A percentile compares a stretch with the other conserved stretches of the same genome.
Conservation (phyloP, 306 rosid genomes). For the Quercus variabilis region DNA sequence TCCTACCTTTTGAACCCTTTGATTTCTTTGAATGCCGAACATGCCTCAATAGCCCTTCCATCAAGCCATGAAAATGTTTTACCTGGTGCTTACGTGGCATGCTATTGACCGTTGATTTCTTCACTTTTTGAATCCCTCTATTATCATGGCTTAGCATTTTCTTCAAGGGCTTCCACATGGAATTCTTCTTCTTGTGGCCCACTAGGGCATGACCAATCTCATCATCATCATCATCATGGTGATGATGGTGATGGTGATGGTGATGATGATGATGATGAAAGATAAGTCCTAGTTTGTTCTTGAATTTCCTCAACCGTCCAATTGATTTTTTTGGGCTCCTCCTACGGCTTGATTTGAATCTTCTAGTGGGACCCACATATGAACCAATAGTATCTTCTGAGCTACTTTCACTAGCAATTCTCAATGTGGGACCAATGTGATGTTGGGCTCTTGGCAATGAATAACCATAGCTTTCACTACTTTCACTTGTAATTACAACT, state of each 20-base stretch:
- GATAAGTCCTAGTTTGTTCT: conserved; percentile 64
- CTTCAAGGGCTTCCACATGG: conserved; percentile 46
- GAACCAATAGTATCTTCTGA: conserved; percentile 25
- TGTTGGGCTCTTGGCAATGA: not conserved
- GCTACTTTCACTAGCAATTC: conserved; percentile 24
- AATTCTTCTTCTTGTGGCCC: conserved; percentile 5
- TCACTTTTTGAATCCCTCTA: conserved; percentile 21
- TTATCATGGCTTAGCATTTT: conserved; percentile 27
- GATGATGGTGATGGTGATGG: conserved; percentile 47
- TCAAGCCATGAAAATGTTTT: conserved; percentile 56
- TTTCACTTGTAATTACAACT: not conserved
- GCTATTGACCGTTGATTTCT: conserved; percentile 21
- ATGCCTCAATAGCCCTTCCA: conserved; percentile 52
- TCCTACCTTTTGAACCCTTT: conserved; percentile 1
- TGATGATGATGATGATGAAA: conserved; percentile 85
- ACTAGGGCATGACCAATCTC: not conserved
- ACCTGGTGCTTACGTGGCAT: conserved; percentile 27
- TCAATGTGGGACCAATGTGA: not conserved
- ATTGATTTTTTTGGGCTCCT: conserved; percentile 20
- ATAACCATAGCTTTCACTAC: conserved; percentile 6
- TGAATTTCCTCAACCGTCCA: conserved; percentile 52
- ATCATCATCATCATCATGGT: not conserved
- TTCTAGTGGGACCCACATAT: conserved; percentile 14
- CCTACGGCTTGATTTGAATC: conserved; percentile 13
- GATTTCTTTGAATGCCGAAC: conserved; percentile 35